Evolutionary conservation across 83 land plant species (phyloP).

Genomic region (Picea abies): DNA sequence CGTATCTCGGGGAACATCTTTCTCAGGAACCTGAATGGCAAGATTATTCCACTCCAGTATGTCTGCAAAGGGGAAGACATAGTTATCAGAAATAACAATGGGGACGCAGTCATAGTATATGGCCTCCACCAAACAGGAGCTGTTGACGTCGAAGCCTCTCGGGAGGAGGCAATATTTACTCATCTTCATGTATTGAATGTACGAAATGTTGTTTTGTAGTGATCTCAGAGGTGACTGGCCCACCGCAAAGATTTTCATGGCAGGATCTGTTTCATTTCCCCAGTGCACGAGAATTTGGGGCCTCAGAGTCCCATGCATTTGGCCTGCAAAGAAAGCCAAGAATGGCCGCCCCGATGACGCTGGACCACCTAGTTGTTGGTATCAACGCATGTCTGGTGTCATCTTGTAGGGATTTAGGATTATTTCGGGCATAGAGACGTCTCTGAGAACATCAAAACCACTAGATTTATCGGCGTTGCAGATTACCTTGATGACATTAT

Average conservation of each 20-base stretch:
- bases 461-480: conserved; percentile 26
- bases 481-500: conserved; percentile 21
- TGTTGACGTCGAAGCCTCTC: conserved; percentile 25
- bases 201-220: neutral
- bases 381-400: neutral
- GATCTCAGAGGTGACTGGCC: neutral
- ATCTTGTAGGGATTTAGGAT: neutral
- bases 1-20: neutral
- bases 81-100: conserved; percentile 26
- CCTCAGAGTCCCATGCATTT: conserved; percentile 24
- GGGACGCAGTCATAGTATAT: conserved; percentile 33
- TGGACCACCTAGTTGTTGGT: conserved; percentile 3
- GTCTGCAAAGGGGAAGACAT: conserved; percentile 26
- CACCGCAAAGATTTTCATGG: conserved; percentile 11
- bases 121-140: conserved; percentile 33
- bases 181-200: conserved; percentile 15
- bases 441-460: conserved; percentile 6
- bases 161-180: conserved; percentile 24
- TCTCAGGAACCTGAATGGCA: conserved; percentile 11
- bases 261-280: conserved; percentile 10
- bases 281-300: conserved; percentile 17
- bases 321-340: conserved; percentile 29
- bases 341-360: neutral
- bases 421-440: conserved; percentile 22
- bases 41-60: conserved; percentile 23